Percentiles rank a stretch among this genome's conserved stretches.
phyloP scores from a whole-genome alignment of 2,329 filamentous ascomycete genomes.

The Ustulina deusta region DNA sequence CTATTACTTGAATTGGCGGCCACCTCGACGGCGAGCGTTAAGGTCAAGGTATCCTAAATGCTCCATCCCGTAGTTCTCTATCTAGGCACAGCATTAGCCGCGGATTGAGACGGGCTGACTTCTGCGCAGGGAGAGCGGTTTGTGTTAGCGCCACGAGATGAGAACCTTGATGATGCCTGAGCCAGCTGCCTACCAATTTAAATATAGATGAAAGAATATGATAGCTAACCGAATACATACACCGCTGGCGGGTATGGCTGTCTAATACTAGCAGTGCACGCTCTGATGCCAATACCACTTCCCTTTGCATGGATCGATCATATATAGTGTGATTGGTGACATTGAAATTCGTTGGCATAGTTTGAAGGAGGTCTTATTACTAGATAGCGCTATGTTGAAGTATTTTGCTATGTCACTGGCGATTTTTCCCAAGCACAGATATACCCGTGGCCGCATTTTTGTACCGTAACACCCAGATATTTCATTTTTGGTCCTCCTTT shows the following conservation, averaged over 20 bases:
- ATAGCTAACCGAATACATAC: too few relatives aligned
- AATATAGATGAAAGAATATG: too few relatives aligned
- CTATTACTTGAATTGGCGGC: too few relatives aligned
- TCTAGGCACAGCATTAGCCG: too few relatives aligned
- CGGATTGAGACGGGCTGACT: too few relatives aligned
- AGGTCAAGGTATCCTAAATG: too few relatives aligned
- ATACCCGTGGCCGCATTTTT: neutral
- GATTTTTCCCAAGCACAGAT: neutral
- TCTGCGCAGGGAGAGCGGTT: too few relatives aligned
- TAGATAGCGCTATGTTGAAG: neutral
- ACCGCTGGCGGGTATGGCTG: neutral
- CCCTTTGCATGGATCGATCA: neutral
- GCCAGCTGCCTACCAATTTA: too few relatives aligned
- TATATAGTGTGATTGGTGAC: neutral
- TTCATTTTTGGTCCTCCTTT: constrained; percentile 4
- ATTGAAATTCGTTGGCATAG: neutral
- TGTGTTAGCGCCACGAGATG: too few relatives aligned
- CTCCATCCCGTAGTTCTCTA: too few relatives aligned
- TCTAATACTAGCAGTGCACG: neutral
- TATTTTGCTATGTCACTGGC: neutral
- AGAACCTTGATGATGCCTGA: too few relatives aligned
- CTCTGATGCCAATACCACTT: neutral
- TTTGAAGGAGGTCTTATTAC: neutral
- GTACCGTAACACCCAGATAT: constrained; percentile 8
- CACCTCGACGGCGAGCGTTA: too few relatives aligned